phyloP scores from a whole-genome alignment of 805 yeast genomes.

The Yueomyces sinensis region DNA sequence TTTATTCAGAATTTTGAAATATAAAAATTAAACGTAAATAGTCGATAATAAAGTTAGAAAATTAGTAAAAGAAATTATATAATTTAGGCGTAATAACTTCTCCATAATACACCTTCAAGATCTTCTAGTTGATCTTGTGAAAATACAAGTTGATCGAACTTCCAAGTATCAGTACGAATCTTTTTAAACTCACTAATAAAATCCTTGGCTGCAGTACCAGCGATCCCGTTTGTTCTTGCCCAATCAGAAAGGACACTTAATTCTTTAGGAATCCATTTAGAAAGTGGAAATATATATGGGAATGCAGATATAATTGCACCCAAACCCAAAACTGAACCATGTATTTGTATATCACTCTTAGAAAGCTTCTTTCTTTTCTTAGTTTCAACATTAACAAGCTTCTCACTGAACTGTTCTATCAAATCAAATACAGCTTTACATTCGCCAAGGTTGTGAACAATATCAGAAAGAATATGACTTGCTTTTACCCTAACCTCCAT shows the following conservation, averaged over 20 bases:
- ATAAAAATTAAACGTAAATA: background rate
- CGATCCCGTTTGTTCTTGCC: slow-evolving; percentile 59
- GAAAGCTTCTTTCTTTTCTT: slow-evolving; percentile 24
- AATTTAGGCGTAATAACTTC: slow-evolving; percentile 65
- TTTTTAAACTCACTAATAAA: slow-evolving; percentile 73
- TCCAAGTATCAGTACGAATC: slow-evolving; percentile 92
- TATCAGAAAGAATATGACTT: slow-evolving; percentile 56
- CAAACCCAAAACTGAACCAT: slow-evolving; percentile 76
- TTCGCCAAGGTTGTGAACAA: slow-evolving; percentile 48
- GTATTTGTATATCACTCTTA: slow-evolving; percentile 34
- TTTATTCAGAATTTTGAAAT: slow-evolving; percentile 7
- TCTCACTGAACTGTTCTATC: slow-evolving; percentile 28
- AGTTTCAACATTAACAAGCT: slow-evolving; percentile 11
- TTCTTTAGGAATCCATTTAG: slow-evolving; percentile 69
- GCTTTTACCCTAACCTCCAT: slow-evolving; percentile 65
- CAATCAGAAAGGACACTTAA: slow-evolving; percentile 56
- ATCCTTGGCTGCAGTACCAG: slow-evolving; percentile 73
- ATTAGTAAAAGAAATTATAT: background rate
- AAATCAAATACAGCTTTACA: slow-evolving; percentile 27
- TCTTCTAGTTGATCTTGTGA: slow-evolving; percentile 70
- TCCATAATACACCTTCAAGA: slow-evolving; percentile 84
- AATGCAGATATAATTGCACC: slow-evolving; percentile 81
- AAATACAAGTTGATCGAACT: slow-evolving; percentile 67
- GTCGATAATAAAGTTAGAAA: background rate
- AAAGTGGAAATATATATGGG: slow-evolving; percentile 83